Evolutionary conservation across 306 rosid genomes (phyloP), one percentile per base, ranked within the genome.

Genomic region (Sphenostylis stenocarpa): DNA sequence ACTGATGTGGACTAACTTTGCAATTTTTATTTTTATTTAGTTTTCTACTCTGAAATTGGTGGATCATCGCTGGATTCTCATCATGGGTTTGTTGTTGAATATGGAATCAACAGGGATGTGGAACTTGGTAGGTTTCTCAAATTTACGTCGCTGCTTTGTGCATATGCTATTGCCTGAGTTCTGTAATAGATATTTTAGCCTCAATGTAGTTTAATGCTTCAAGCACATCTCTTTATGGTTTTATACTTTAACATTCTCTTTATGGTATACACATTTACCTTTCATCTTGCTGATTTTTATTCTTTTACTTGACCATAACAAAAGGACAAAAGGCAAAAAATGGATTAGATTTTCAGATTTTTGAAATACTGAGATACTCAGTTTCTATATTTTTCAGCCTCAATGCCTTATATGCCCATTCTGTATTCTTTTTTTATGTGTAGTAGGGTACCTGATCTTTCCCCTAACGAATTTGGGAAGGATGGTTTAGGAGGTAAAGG

Each of bases 41-140:
- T 92, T 87, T 91, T 92, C 88, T 96, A 87, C 75, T 57, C 88
- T 36, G 96, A 91, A 81, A 77, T 88, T 81, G 99, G 99, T 79
- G 99, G 99, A 85, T 84, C 91, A 75, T 83, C 99, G 0, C 81
- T 96, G 85, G 99, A 96, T 81, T 82, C 97, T 24, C 99, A 96
- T 91, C 99, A 92, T 83, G 98, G 99, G 68, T 96, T 89, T 87
- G 90, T 91, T 73, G 99, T 96, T 71, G 98, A 96, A 77, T 96
- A 96, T 66, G 99, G 99, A 76, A 82, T 70, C 4, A 85, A 96
- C 67, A 88, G 98, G 75, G 99, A 96, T 72, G 84, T 85, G 4
- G 98, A 96, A 73, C 97, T 95, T 67, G 97, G 99, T 95, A 88
- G 75, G 97, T 77, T 61, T 70, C 78, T 82, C 49, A 36, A 49